Percentiles rank a stretch among this genome's conserved stretches.
Conservation (phyloP, 2,329 filamentous ascomycete genomes). For the Pyrenophora seminiperda region DNA sequence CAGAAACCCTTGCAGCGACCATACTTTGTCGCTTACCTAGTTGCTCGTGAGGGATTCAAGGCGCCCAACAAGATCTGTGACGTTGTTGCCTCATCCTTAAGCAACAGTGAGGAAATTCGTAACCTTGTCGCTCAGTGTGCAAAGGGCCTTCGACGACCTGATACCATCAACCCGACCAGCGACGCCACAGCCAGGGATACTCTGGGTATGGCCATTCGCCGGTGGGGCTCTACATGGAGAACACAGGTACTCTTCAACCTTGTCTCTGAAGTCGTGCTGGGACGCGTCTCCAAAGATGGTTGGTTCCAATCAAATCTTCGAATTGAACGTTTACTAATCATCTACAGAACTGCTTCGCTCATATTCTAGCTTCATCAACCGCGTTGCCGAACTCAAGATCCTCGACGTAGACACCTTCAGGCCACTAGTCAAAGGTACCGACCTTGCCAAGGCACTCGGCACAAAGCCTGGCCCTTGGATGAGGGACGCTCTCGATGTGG, state of each 20-base stretch:
- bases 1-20: constrained; percentile 50
- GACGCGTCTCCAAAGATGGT: constrained; percentile 51
- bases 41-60: constrained; percentile 78
- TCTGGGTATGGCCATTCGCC: constrained; percentile 74
- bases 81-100: constrained; percentile 67
- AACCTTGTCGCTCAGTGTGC: constrained; percentile 60
- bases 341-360: constrained; percentile 52
- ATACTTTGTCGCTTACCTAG: constrained; percentile 60
- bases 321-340: constrained; percentile 17
- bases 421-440: constrained; percentile 71
- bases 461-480: constrained; percentile 83
- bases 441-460: constrained; percentile 69
- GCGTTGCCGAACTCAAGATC: constrained; percentile 58
- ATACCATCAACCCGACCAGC: constrained; percentile 52
- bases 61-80: constrained; percentile 75
- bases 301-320: constrained; percentile 25
- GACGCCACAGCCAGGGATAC: constrained; percentile 60
- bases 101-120: constrained; percentile 68
- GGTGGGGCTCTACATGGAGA: constrained; percentile 75
- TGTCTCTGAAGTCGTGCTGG: constrained; percentile 63
- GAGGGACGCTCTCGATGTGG: constrained; percentile 75
- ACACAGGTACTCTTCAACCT: constrained; percentile 72
- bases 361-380: constrained; percentile 61
- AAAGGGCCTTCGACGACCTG: constrained; percentile 54
- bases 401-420: constrained; percentile 56